Percentiles rank a stretch among this genome's conserved stretches.
Conservation (phyloP, 2,329 filamentous ascomycete genomes). For the Chaetomium sp. region DNA sequence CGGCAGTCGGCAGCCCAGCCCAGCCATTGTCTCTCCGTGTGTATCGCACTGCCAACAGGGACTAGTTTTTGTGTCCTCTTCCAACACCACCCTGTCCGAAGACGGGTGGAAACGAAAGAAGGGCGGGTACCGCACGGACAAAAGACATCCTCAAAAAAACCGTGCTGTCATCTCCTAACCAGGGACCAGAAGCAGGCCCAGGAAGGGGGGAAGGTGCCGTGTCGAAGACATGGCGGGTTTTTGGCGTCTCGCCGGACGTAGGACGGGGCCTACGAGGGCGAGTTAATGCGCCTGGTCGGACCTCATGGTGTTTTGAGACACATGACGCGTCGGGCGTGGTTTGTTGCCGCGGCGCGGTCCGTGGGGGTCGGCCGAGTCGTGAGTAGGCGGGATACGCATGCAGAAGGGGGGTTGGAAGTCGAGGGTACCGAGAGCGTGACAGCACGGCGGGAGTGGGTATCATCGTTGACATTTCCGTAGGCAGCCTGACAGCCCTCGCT, state of each 20-base stretch:
- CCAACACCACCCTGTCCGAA: conserved; percentile 40
- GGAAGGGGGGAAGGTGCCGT: conserved; percentile 39
- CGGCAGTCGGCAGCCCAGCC: conserved; percentile 27
- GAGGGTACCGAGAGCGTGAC: conserved; percentile 49
- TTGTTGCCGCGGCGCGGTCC: conserved; percentile 45
- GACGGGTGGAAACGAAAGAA: conserved; percentile 47
- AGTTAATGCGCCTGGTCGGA: conserved; percentile 62
- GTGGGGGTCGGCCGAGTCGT: conserved; percentile 40
- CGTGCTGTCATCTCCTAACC: conserved; percentile 63
- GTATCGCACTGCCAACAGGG: conserved; percentile 79
- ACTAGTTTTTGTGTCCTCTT: conserved; percentile 95
- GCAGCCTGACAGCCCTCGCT: conserved; percentile 48
- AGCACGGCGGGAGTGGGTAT: conserved; percentile 41
- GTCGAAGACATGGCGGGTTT: conserved; percentile 39
- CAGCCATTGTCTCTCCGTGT: conserved; percentile 67
- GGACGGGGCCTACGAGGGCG: conserved; percentile 47
- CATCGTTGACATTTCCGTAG: conserved; percentile 50
- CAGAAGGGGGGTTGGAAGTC: conserved; percentile 28
- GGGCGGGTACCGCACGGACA: conserved; percentile 75
- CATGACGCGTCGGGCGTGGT: conserved; percentile 50
- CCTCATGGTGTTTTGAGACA: conserved; percentile 42
- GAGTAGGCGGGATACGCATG: conserved; percentile 33
- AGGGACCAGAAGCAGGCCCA: conserved; percentile 47
- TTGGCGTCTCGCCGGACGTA: conserved; percentile 54
- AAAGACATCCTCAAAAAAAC: conserved; percentile 93